Percentiles rank a stretch among this genome's conserved stretches.
Evolutionary conservation across 257 asterid genomes (phyloP).

Genomic region (Rauvolfia tetraphylla): DNA sequence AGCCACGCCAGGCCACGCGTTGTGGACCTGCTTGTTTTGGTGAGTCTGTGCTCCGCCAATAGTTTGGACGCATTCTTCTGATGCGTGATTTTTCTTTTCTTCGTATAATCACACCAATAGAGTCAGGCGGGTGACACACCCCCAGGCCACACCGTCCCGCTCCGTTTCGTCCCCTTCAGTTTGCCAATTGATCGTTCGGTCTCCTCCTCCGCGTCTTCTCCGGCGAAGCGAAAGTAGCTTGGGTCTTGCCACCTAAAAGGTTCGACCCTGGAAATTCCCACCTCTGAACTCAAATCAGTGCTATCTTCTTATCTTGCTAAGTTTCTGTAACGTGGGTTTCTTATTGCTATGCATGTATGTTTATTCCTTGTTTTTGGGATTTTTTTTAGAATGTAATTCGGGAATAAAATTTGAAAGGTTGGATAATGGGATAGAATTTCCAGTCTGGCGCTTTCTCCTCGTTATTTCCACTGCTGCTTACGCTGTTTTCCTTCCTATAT

Average conservation of each 20-base stretch:
- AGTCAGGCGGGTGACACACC: too few species aligned
- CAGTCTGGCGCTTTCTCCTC: too few species aligned
- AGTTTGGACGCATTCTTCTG: too few species aligned
- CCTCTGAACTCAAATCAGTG: neutral
- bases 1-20: too few species aligned
- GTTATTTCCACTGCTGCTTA: too few species aligned
- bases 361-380: neutral
- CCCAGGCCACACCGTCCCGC: too few species aligned
- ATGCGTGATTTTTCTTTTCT: too few species aligned
- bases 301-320: neutral
- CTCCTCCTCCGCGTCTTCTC: neutral
- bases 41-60: too few species aligned
- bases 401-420: neutral
- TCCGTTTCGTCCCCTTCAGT: too few species aligned
- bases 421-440: neutral
- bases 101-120: too few species aligned
- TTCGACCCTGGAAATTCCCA: neutral
- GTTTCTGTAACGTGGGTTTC: neutral
- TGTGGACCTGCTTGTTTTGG: too few species aligned
- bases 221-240: neutral
- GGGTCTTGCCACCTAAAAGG: neutral
- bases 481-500: neutral
- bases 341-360: neutral
- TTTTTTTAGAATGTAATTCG: neutral
- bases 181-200: too few species aligned